phyloP scores from a whole-genome alignment of 1,284 basidiomycete species.

The Ceratobasidium sp. region DNA sequence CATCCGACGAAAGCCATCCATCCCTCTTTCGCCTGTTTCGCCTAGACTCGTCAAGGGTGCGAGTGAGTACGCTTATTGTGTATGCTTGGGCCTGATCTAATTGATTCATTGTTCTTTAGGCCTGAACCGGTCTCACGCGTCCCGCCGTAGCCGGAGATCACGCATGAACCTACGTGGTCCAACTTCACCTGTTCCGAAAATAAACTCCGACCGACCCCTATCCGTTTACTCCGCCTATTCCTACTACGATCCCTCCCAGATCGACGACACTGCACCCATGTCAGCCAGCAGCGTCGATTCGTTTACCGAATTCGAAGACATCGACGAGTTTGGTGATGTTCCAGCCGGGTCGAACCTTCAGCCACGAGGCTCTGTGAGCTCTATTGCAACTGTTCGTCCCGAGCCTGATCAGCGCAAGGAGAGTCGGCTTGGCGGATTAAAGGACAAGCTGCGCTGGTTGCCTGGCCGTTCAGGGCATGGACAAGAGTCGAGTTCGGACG shows the following conservation, averaged over 20 bases:
- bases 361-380: constrained; percentile 34
- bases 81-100: no score
- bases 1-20: constrained; percentile 20
- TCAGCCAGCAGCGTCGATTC: neutral
- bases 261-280: constrained; percentile 3
- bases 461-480: constrained; percentile 5
- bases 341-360: constrained; percentile 16
- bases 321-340: constrained; percentile 10
- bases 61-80: constrained; percentile 6
- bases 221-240: constrained; percentile 33
- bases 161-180: constrained; percentile 12
- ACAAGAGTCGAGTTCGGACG: constrained; percentile 27
- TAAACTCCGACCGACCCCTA: neutral
- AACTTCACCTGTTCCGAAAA: neutral
- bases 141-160: constrained; percentile 24
- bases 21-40: constrained; percentile 3
- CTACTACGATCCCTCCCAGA: constrained; percentile 23
- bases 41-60: constrained; percentile 25
- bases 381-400: constrained; percentile 25
- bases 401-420: constrained; percentile 3
- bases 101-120: neutral
- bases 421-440: constrained; percentile 25
- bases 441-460: constrained; percentile 26
- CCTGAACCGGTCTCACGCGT: constrained; percentile 29
- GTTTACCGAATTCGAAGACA: neutral